These are phyloP conservation scores for Calonectria multiphialidica DNA, from an alignment of 2,329 filamentous ascomycete genomes.

Conservation along the genomic window DNA sequence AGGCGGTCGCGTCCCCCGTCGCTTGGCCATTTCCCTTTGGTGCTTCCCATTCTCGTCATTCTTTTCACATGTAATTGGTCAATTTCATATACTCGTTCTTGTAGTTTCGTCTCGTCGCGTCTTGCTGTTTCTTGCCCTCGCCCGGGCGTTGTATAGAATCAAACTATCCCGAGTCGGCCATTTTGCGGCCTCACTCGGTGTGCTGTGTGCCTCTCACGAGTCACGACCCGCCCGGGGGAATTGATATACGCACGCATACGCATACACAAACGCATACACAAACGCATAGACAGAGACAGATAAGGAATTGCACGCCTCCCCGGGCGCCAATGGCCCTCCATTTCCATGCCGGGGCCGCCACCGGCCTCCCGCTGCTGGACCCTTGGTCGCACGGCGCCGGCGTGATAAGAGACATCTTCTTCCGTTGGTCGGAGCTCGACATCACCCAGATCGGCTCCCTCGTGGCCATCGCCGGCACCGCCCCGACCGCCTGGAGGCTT, in stretches of 20 bases:
- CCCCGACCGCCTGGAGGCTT: conserved; percentile 55
- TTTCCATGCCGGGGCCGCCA: conserved; percentile 36
- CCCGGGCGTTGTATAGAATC: neutral
- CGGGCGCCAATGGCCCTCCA: conserved; percentile 32
- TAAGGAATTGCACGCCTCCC: too few species aligned
- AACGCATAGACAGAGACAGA: neutral
- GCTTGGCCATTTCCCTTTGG: neutral
- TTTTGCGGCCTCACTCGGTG: neutral
- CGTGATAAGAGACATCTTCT: conserved; percentile 51
- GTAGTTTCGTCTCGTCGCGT: neutral
- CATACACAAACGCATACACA: neutral
- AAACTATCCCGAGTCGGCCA: neutral
- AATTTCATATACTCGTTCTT: neutral
- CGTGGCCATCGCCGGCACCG: conserved; percentile 57
- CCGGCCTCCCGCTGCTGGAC: conserved; percentile 39
- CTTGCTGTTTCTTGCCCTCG: neutral
- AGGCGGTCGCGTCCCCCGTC: too few species aligned
- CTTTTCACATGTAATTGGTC: conserved; percentile 35
- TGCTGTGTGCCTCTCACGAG: neutral
- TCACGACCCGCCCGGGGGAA: neutral
- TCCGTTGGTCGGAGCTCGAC: conserved; percentile 58
- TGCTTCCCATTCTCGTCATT: conserved; percentile 31
- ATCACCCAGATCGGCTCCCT: conserved; percentile 59
- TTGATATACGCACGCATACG: neutral
- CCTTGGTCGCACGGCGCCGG: conserved; percentile 49